Evolutionary conservation across 2,329 filamentous ascomycete species (phyloP).

Genomic region (Aspergillus pseudoterreus): DNA sequence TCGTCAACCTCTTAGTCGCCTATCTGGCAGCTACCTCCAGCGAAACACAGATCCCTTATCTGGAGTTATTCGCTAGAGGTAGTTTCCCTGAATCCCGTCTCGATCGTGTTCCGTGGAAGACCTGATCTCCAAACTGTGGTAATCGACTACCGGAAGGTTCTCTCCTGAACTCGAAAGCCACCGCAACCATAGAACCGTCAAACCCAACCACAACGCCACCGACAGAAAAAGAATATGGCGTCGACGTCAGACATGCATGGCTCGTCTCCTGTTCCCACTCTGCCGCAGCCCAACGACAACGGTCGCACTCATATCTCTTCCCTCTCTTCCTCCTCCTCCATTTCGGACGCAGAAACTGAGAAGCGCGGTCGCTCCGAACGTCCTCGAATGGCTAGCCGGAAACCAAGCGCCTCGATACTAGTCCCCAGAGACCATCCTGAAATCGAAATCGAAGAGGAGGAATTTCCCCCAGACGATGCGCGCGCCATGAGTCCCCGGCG

Average conservation of each 20-base stretch:
- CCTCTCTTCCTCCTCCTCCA: constrained; percentile 45
- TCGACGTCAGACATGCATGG: constrained; percentile 34
- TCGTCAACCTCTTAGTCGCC: constrained; percentile 12
- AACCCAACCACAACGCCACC: constrained; percentile 14
- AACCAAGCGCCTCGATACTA: constrained; percentile 78
- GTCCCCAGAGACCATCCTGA: constrained; percentile 73
- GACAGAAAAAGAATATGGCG: constrained; percentile 26
- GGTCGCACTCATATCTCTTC: constrained; percentile 39
- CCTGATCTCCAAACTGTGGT: constrained; percentile 3
- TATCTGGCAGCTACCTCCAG: constrained; percentile 34
- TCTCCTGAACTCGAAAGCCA: constrained; percentile 9
- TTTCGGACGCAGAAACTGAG: constrained; percentile 45
- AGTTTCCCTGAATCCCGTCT: constrained; percentile 20
- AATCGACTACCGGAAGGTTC: constrained; percentile 9
- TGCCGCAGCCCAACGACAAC: constrained; percentile 38
- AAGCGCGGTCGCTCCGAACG: constrained; percentile 50
- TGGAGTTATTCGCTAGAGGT: constrained; percentile 37
- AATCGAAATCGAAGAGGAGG: constrained; percentile 67
- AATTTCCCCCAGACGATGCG: constrained; percentile 82
- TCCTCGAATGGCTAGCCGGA: constrained; percentile 67
- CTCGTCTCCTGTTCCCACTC: constrained; percentile 36
- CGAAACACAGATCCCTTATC: constrained; percentile 35
- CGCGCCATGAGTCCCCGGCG: constrained; percentile 90
- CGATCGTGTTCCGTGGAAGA: background rate
- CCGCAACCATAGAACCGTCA: constrained; percentile 10